These are phyloP conservation scores for Ogataea chonburiensis DNA, from an alignment of 805 yeast species.

Conservation along the genomic window DNA sequence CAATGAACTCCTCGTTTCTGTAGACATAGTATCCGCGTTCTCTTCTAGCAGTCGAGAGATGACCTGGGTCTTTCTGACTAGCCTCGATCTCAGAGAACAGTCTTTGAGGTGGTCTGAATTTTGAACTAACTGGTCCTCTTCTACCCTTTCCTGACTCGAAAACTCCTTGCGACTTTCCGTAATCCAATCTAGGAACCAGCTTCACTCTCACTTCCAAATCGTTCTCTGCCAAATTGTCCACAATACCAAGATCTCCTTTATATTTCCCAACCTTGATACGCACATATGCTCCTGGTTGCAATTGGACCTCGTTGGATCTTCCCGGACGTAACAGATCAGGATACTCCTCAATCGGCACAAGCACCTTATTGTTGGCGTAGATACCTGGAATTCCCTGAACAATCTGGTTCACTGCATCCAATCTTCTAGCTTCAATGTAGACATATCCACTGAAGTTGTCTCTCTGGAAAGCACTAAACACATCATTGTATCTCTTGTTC, in stretches of 20 bases:
- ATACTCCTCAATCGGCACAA: constrained; percentile 94
- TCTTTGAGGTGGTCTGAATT: constrained; percentile 79
- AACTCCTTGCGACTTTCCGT: constrained; percentile 56
- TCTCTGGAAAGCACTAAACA: constrained; percentile 88
- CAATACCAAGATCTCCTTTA: constrained; percentile 89
- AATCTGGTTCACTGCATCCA: constrained; percentile 88
- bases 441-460: constrained; percentile 90
- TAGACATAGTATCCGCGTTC: constrained; percentile 66
- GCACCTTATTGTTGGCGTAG: constrained; percentile 63
- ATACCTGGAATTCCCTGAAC: constrained; percentile 88
- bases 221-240: constrained; percentile 89
- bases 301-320: constrained; percentile 80
- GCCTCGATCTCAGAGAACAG: constrained; percentile 90
- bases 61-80: constrained; percentile 73
- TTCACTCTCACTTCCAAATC: constrained; percentile 94
- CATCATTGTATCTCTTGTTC: constrained; percentile 75
- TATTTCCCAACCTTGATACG: constrained; percentile 88
- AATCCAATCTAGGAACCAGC: constrained; percentile 90
- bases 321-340: constrained; percentile 90
- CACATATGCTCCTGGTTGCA: constrained; percentile 90
- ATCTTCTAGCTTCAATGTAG: constrained; percentile 90
- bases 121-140: constrained; percentile 50
- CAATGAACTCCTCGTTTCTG: constrained; percentile 83
- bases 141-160: constrained; percentile 34
- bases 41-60: constrained; percentile 58